A percentile compares a stretch with the other conserved stretches of the same genome.
Conservation (phyloP, 306 rosid species). For the Hylodesmum podocarpum region DNA sequence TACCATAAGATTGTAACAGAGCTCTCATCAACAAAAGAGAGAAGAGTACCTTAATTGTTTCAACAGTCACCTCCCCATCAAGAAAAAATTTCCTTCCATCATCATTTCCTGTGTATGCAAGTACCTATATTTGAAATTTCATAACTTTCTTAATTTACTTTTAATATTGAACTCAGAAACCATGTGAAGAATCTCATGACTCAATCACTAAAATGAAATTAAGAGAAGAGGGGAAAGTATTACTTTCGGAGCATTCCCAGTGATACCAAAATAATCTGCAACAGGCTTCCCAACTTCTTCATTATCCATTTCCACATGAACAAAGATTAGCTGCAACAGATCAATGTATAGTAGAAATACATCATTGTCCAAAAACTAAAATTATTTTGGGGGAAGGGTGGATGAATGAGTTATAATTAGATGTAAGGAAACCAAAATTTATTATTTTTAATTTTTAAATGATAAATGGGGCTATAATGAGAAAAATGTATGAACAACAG, state of each 20-base stretch:
- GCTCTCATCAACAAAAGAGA: not conserved
- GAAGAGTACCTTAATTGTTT: conserved; percentile 64
- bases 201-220: conserved; percentile 5
- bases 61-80: conserved; percentile 63
- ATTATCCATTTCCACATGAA: conserved; percentile 76
- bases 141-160: not conserved
- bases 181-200: not conserved
- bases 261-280: conserved; percentile 84
- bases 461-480: not conserved
- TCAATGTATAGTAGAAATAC: conserved; percentile 24
- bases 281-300: conserved; percentile 95
- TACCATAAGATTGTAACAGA: not conserved
- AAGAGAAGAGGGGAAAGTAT: conserved; percentile 20
- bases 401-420: not conserved
- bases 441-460: not conserved
- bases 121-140: conserved; percentile 48
- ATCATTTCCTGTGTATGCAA: conserved; percentile 83
- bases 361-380: conserved; percentile 5
- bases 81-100: conserved; percentile 76
- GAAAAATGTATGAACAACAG: not conserved
- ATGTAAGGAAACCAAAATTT: not conserved
- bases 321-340: conserved; percentile 82
- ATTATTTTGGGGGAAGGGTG: not conserved
- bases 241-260: conserved; percentile 76
- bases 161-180: conserved; percentile 10